These are phyloP conservation scores for Colletotrichum sp. DNA, from an alignment of 2,329 filamentous ascomycete species.

Conservation along the genomic window DNA sequence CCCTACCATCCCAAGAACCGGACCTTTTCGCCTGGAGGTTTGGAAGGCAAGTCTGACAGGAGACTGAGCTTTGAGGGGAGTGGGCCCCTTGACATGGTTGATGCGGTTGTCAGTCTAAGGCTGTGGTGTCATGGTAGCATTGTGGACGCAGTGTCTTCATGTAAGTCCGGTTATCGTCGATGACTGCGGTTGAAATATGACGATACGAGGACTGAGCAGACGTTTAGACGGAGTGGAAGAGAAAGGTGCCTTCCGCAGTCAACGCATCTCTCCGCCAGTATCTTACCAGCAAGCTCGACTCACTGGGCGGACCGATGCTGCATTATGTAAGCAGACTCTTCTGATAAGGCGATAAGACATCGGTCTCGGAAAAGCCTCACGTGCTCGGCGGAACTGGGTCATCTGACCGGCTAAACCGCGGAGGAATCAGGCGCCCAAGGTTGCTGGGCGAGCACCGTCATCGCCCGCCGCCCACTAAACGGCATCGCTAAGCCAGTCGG, in stretches of 20 bases:
- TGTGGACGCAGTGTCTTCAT: background rate
- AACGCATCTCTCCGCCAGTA: background rate
- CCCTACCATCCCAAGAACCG: constrained; percentile 88
- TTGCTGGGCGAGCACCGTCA: constrained; percentile 19
- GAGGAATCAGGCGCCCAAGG: background rate
- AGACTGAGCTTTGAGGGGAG: constrained; percentile 70
- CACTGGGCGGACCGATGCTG: background rate
- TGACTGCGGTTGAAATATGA: background rate
- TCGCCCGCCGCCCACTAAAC: constrained; percentile 20
- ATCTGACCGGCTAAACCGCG: constrained; percentile 16
- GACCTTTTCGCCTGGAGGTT: constrained; percentile 74
- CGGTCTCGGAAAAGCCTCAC: background rate
- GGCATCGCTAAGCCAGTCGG: constrained; percentile 18
- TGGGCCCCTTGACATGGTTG: constrained; percentile 61
- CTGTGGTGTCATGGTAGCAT: background rate
- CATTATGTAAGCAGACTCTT: background rate
- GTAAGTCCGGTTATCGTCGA: background rate
- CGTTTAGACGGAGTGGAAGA: too few relatives aligned
- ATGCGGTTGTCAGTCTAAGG: background rate
- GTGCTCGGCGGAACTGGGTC: background rate
- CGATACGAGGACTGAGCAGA: background rate
- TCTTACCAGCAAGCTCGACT: background rate
- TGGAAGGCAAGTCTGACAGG: constrained; percentile 62
- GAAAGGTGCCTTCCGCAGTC: background rate
- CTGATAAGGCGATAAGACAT: background rate